Conservation (phyloP, 2,329 filamentous ascomycete genomes). For the Aspergillus glaucus region DNA sequence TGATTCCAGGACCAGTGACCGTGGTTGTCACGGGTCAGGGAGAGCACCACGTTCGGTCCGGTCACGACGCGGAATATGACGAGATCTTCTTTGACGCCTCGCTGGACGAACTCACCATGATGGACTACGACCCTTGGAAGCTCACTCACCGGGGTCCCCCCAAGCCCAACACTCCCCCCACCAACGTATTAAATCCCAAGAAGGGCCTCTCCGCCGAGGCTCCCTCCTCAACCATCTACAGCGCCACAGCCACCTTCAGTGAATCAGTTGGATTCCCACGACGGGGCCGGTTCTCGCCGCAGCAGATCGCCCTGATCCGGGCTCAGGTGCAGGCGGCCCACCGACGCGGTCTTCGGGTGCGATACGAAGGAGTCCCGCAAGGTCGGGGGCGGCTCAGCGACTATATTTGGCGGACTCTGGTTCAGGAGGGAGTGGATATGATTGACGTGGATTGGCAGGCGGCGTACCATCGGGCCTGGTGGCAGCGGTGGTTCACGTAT, state of each 20-base stretch:
- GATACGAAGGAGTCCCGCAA: constrained; percentile 10
- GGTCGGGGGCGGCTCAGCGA: constrained; percentile 3
- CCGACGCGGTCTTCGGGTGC: constrained; percentile 8
- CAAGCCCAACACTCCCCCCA: not conserved
- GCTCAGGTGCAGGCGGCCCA: constrained; percentile 13
- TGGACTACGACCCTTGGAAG: constrained; percentile 3
- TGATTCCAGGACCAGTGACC: constrained; percentile 18
- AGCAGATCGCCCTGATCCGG: constrained; percentile 13
- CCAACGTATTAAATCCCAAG: not conserved
- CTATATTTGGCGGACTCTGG: constrained; percentile 10
- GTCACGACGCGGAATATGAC: not conserved
- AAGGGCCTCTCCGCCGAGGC: not conserved
- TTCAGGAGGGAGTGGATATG: constrained; percentile 13
- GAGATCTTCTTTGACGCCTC: constrained; percentile 11
- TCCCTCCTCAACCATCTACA: not conserved
- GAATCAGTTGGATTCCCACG: constrained; percentile 9
- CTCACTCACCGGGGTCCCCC: not conserved
- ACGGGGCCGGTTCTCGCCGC: constrained; percentile 11
- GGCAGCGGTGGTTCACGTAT: constrained; percentile 1
- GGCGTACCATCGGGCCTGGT: constrained; percentile 1
- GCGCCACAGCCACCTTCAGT: constrained; percentile 10
- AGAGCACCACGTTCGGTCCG: not conserved
- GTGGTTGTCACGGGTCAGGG: constrained; percentile 16
- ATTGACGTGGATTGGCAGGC: constrained; percentile 12
- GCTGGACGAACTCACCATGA: constrained; percentile 5